Evolutionary conservation across 371 early-diverging fungal species (phyloP), one percentile per base, ranked within the genome.

Genomic region (Lichtheimia ramosa): DNA sequence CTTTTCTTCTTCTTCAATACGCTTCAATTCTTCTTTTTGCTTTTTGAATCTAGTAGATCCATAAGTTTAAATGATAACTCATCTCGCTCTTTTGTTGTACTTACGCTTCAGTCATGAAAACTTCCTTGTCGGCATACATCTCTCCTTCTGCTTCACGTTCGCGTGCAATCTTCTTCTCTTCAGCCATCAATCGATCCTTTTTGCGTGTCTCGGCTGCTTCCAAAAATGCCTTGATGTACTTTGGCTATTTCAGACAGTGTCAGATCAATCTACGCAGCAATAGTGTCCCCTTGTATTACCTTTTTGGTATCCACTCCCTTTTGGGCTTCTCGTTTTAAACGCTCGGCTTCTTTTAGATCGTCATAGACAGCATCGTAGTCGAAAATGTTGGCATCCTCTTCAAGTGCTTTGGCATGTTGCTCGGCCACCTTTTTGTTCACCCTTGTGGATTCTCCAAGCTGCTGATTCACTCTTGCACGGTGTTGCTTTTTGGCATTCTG

Each of bases 331-430:
- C 72, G 61, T 59, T 83, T 79, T 27, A 74, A 75, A 16, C 74
- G 75, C 41, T 91, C 89, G 0, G 76, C 86, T 5, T 77, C 74
- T 66, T 92, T 94, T 57, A 95, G 81, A 55, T 85, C 85, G 60
- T 96, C 96, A 66, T 94, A 96, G 0, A 91, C 88, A 5, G 84
- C 92, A 67, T 97, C 97, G 64, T 97, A 97, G 59, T 92, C 95
- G 70, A 89, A 97, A 3, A 91, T 85, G 21, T 79, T 88, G 2
- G 96, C 88, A 73, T 96, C 95, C 64, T 89, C 82, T 52, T 85
- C 87, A 1, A 92, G 65, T 8, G 93, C 92, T 66, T 81, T 79
- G 48, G 82, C 74, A 50, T 89, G 84, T 56, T 79, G 74, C 54
- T 83, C 80, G 39, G 66, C 68, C 2, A 76, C 56, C 52, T 79